A percentile compares a stretch with the other conserved stretches of the same genome.
phyloP scores from a whole-genome alignment of 257 asterid species.

The Capsicum chinense region DNA sequence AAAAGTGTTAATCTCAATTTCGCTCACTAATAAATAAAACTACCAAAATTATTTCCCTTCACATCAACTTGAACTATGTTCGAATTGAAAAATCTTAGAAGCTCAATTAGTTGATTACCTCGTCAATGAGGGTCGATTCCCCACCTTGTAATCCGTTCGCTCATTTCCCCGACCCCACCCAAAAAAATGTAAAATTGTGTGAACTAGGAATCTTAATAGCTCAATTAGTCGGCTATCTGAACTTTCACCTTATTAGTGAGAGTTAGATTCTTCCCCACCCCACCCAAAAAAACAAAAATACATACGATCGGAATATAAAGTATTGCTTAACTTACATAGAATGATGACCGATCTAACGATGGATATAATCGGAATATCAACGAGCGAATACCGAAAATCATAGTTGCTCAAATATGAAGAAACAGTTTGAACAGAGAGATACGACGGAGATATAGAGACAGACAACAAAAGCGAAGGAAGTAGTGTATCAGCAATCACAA shows the following conservation, averaged over 20 bases:
- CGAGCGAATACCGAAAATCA: slow-evolving; percentile 84
- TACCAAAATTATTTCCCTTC: neutral
- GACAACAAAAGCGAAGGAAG: slow-evolving; percentile 85
- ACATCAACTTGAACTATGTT: neutral
- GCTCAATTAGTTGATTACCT: too few relatives aligned
- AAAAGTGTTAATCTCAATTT: neutral
- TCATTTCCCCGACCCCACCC: too few relatives aligned
- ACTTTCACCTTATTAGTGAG: too few relatives aligned
- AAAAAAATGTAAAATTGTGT: too few relatives aligned
- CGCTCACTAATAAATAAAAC: neutral
- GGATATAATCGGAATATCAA: slow-evolving; percentile 88
- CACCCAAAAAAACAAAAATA: neutral
- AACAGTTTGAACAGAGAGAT: slow-evolving; percentile 45
- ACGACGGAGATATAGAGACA: slow-evolving; percentile 56
- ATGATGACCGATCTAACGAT: slow-evolving; percentile 79
- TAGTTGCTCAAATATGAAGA: slow-evolving; percentile 56
- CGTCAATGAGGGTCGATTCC: too few relatives aligned
- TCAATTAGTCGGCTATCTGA: too few relatives aligned
- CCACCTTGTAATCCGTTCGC: too few relatives aligned
- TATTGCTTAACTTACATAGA: slow-evolving; percentile 55
- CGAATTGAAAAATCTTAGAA: neutral
- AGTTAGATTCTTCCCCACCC: too few relatives aligned
- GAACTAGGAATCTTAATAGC: too few relatives aligned
- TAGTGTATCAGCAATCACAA: slow-evolving; percentile 74
- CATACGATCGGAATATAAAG: neutral